Evolutionary conservation across 1,139 yeast species (phyloP).

Genomic region (Martiniozyma asiatica): DNA sequence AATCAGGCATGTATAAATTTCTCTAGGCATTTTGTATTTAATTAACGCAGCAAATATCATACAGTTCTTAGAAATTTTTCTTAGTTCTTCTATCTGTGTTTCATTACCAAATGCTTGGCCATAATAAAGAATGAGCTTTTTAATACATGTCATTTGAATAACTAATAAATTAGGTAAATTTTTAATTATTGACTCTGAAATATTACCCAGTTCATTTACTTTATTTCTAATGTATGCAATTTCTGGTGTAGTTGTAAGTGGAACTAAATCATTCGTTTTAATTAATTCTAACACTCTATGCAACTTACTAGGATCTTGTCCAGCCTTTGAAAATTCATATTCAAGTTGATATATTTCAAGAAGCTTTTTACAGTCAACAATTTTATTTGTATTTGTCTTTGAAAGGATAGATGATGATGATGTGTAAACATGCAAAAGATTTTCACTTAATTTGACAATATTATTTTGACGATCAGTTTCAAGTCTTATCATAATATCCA

Average conservation of each 20-base stretch:
- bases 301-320: no score
- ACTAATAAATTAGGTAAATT: slow-evolving; percentile 72
- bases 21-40: slow-evolving; percentile 90
- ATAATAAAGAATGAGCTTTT: no score
- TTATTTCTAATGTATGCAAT: slow-evolving; percentile 42
- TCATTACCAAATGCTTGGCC: no score
- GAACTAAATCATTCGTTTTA: no score
- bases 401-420: no score
- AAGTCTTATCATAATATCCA: slow-evolving; percentile 20
- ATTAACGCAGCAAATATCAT: slow-evolving; percentile 95
- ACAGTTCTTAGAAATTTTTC: slow-evolving; percentile 65
- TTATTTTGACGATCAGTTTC: slow-evolving; percentile 26
- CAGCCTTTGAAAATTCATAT: no score
- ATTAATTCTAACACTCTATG: no score
- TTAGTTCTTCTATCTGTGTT: slow-evolving; percentile 44
- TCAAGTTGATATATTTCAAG: no score
- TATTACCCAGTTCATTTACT: slow-evolving; percentile 39
- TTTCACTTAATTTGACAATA: slow-evolving; percentile 45
- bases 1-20: slow-evolving; percentile 66
- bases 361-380: no score
- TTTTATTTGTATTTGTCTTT: no score
- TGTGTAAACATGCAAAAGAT: slow-evolving; percentile 40
- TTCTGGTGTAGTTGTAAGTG: no score
- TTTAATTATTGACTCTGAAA: slow-evolving; percentile 64
- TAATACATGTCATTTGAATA: slow-evolving; percentile 70